These are phyloP conservation scores for Alternaria solani DNA, from an alignment of 2,329 filamentous ascomycete genomes.

Conservation along the genomic window DNA sequence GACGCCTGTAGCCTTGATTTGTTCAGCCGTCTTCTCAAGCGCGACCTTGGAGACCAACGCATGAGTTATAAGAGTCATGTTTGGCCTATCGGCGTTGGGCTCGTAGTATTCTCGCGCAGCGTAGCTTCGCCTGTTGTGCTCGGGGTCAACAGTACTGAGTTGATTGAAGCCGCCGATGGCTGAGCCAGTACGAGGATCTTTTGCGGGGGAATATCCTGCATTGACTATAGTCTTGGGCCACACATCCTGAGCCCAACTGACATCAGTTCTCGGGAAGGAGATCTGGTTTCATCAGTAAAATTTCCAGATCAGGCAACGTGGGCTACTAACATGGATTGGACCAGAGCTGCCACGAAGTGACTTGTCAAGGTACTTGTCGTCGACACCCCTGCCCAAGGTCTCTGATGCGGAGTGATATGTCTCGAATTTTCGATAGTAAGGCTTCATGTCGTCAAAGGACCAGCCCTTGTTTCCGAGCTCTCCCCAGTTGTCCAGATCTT, in stretches of 20 bases:
- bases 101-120: constrained; percentile 49
- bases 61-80: constrained; percentile 59
- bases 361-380: constrained; percentile 38
- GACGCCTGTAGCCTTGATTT: constrained; percentile 51
- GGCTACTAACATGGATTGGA: constrained; percentile 32
- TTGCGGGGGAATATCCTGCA: constrained; percentile 32
- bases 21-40: constrained; percentile 51
- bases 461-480: constrained; percentile 51
- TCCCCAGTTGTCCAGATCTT: constrained; percentile 52
- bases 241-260: constrained; percentile 32
- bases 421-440: constrained; percentile 50
- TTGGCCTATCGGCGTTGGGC: constrained; percentile 50
- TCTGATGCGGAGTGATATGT: constrained; percentile 40
- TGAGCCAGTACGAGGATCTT: constrained; percentile 38
- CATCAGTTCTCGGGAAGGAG: constrained; percentile 33
- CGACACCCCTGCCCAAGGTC: constrained; percentile 26
- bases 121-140: constrained; percentile 43
- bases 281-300: constrained; percentile 20
- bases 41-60: constrained; percentile 58
- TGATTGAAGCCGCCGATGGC: constrained; percentile 46
- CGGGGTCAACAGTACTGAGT: constrained; percentile 37
- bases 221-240: constrained; percentile 40
- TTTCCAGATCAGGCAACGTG: neutral
- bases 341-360: constrained; percentile 33
- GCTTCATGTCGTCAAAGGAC: constrained; percentile 45